Base-by-base conservation (phyloP, 2,329 filamentous ascomycete genomes). In the Microdochium paspali region DNA sequence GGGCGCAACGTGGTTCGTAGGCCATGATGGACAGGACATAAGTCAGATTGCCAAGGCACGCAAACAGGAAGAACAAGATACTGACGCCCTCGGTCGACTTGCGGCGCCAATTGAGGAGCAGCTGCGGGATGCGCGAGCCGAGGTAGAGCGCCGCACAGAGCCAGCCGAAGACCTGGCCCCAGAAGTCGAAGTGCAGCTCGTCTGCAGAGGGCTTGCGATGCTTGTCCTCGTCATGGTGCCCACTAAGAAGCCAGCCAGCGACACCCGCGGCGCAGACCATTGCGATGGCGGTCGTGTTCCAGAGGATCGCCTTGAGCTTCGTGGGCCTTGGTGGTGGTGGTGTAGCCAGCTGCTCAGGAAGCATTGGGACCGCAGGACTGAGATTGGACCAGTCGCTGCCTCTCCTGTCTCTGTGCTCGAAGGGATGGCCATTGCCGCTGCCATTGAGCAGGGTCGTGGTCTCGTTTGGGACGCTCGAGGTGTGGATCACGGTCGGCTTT, bases 21-120 rank as follows among this genome's bases (percentile, higher is more conserved):
- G 90, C 90, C 53, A 97, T 76, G 56, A 98, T 97, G 31, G 85
- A 90, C 31, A 95, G 71, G 18, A 96, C 90, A 59, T 94, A 97
- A 0, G 90, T 96, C 54, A 95, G 66, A 63, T 98, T 98, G 2
- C 93, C 93, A 5, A 97, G 80, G 61, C 91, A 97, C 4, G 93
- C 93, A 63, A 98, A 97, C 21, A 97, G 73, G 70, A 97, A 97
- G 68, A 97, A 98, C 10, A 97, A 76, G 69, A 96, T 82, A 54
- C 87, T 91, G 20, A 98, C 84, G 3, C 93, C 93, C 48, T 97
- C 90, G 1, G 90, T 96, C 40, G 85, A 90, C 69, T 95, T 95
- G 52, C 93, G 84, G 20, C 87, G 81, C 70, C 88, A 95, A 66
- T 97, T 98, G 46, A 97, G 79, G 7, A 96, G 74, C 2, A 98